Conservation (phyloP, 805 yeast genomes). For the Schwanniomyces yamadae region DNA sequence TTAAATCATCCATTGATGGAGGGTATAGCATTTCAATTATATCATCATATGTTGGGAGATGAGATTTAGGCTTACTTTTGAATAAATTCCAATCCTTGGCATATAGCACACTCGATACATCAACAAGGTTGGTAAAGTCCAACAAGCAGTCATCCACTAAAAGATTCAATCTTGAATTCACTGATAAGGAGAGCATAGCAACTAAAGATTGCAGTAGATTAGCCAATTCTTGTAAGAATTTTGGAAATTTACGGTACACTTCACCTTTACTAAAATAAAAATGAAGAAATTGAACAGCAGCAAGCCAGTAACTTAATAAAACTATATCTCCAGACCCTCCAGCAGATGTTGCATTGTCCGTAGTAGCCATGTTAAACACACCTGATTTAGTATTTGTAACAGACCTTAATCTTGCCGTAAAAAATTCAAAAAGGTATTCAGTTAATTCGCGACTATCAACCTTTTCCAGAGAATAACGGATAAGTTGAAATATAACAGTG, state of each 20-base stretch:
- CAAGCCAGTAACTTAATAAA: constrained; percentile 81
- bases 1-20: constrained; percentile 74
- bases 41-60: constrained; percentile 63
- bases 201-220: constrained; percentile 58
- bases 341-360: constrained; percentile 22
- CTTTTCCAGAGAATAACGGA: constrained; percentile 64
- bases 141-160: constrained; percentile 66
- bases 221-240: constrained; percentile 61
- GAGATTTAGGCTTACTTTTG: constrained; percentile 41
- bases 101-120: constrained; percentile 70
- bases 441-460: constrained; percentile 56
- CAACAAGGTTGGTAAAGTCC: constrained; percentile 80
- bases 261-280: constrained; percentile 72
- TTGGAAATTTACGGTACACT: constrained; percentile 55
- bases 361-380: constrained; percentile 44
- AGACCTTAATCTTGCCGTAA: constrained; percentile 59
- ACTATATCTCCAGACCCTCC: constrained; percentile 62
- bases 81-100: constrained; percentile 64
- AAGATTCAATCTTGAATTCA: constrained; percentile 57
- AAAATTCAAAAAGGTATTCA: constrained; percentile 57
- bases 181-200: constrained; percentile 64
- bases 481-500: constrained; percentile 63
- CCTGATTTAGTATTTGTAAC: constrained; percentile 62
- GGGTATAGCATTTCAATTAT: constrained; percentile 77
- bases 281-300: constrained; percentile 71